phyloP scores from a whole-genome alignment of 2,329 filamentous ascomycete genomes.

The Fusarium bactridioides region DNA sequence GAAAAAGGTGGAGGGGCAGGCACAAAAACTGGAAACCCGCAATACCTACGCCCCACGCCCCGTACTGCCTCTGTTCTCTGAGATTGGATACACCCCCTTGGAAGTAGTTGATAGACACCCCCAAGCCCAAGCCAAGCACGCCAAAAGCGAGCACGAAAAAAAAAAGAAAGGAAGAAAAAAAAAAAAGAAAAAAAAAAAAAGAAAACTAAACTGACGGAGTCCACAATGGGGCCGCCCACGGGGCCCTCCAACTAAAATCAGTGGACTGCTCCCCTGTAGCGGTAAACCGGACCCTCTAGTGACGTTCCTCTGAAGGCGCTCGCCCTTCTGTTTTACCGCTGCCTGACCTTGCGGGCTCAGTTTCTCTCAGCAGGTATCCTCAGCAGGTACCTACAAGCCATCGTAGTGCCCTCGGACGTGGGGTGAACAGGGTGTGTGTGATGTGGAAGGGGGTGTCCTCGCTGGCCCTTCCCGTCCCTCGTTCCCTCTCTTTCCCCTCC shows the following conservation, averaged over 20 bases:
- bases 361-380: conserved; percentile 40
- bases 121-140: neutral
- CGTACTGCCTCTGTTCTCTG: conserved; percentile 14
- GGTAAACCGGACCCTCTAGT: conserved; percentile 29
- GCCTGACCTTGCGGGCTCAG: conserved; percentile 33
- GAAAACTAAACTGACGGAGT: conserved; percentile 1
- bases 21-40: conserved; percentile 17
- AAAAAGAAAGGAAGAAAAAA: neutral
- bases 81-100: conserved; percentile 11
- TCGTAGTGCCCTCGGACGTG: conserved; percentile 23
- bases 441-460: neutral
- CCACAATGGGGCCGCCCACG: conserved; percentile 30
- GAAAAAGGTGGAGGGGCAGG: conserved; percentile 36
- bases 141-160: neutral
- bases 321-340: conserved; percentile 40
- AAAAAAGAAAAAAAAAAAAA: neutral
- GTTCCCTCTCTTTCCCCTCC: conserved; percentile 33
- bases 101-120: conserved; percentile 7
- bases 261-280: conserved; percentile 27
- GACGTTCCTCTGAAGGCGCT: conserved; percentile 24
- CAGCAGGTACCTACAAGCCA: conserved; percentile 28
- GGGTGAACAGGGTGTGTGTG: conserved; percentile 18
- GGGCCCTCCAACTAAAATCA: conserved; percentile 13
- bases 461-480: conserved; percentile 31
- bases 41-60: conserved; percentile 30